Evolutionary conservation across 2,329 filamentous ascomycete species (phyloP).

Genomic region (Hypoxylon sp.): DNA sequence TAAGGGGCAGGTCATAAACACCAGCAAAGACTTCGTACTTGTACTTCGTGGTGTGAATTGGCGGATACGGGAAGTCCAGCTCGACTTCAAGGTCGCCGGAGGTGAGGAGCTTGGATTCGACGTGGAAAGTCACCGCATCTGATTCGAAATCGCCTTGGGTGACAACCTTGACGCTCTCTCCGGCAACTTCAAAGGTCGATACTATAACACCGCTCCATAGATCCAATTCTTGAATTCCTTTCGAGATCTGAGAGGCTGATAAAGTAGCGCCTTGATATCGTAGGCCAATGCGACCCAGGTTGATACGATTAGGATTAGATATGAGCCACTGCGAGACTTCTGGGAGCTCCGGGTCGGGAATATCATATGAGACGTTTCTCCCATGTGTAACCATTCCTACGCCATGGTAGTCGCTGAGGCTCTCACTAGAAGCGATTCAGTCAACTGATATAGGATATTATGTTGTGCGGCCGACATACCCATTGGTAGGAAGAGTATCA

Average conservation of each 20-base stretch:
- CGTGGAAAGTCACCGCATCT: slow-evolving; percentile 54
- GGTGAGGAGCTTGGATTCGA: slow-evolving; percentile 54
- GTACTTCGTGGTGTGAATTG: slow-evolving; percentile 55
- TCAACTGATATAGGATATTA: background rate
- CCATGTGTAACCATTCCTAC: slow-evolving; percentile 53
- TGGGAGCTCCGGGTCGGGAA: slow-evolving; percentile 54
- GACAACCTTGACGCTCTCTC: slow-evolving; percentile 51
- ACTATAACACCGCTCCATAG: slow-evolving; percentile 57
- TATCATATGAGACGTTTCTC: slow-evolving; percentile 55
- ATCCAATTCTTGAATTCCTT: slow-evolving; percentile 53
- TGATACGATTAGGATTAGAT: slow-evolving; percentile 60
- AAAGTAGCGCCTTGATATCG: slow-evolving; percentile 53
- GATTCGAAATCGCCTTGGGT: slow-evolving; percentile 56
- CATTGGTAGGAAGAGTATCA: slow-evolving; percentile 54
- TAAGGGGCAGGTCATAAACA: slow-evolving; percentile 54
- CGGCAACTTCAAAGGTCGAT: slow-evolving; percentile 54
- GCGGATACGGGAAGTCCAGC: slow-evolving; percentile 59
- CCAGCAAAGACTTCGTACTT: slow-evolving; percentile 61
- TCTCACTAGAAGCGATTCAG: slow-evolving; percentile 43
- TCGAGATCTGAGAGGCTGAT: slow-evolving; percentile 46
- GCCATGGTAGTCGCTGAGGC: slow-evolving; percentile 52
- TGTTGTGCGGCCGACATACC: slow-evolving; percentile 30
- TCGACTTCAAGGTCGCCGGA: slow-evolving; percentile 54
- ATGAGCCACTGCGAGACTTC: slow-evolving; percentile 65
- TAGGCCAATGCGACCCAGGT: slow-evolving; percentile 58